Percentiles rank a stretch among this genome's conserved stretches.
Conservation (phyloP, 208 protist species). For the Leishmania amazonensis region DNA sequence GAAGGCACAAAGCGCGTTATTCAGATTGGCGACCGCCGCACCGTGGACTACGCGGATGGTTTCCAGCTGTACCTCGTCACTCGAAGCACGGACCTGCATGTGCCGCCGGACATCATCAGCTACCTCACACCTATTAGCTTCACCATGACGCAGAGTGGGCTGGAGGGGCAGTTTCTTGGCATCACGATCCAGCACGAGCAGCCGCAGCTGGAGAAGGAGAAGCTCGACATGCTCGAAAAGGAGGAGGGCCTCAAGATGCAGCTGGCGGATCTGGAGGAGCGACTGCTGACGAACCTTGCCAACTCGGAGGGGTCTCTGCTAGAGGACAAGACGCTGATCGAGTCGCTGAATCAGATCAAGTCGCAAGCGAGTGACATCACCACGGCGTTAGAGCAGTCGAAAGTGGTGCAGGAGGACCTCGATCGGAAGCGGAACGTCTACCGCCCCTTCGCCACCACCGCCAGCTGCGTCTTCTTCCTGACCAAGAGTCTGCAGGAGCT, state of each 20-base stretch:
- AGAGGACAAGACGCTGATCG: slow-evolving; percentile 95
- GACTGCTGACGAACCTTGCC: slow-evolving; percentile 93
- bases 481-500: slow-evolving; percentile 89
- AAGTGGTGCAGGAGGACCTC: slow-evolving; percentile 89
- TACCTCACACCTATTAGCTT: slow-evolving; percentile 97
- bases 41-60: slow-evolving; percentile 96
- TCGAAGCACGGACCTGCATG: slow-evolving; percentile 77
- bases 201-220: slow-evolving; percentile 96
- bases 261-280: slow-evolving; percentile 93
- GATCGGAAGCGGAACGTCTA: slow-evolving; percentile 96
- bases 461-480: slow-evolving; percentile 94
- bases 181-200: slow-evolving; percentile 97
- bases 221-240: slow-evolving; percentile 91
- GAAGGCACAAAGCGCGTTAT: slow-evolving; percentile 93
- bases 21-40: slow-evolving; percentile 96
- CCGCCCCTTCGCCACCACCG: slow-evolving; percentile 90
- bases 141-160: slow-evolving; percentile 95
- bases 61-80: slow-evolving; percentile 97
- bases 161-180: slow-evolving; percentile 97
- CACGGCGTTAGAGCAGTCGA: slow-evolving; percentile 86
- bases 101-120: slow-evolving; percentile 93
- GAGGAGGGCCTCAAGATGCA: slow-evolving; percentile 97
- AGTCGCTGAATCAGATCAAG: slow-evolving; percentile 96
- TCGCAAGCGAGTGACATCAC: slow-evolving; percentile 91
- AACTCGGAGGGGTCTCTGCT: slow-evolving; percentile 95